Base-by-base conservation (phyloP, 164 flowering plant genomes). In the Macadamia tetraphylla region DNA sequence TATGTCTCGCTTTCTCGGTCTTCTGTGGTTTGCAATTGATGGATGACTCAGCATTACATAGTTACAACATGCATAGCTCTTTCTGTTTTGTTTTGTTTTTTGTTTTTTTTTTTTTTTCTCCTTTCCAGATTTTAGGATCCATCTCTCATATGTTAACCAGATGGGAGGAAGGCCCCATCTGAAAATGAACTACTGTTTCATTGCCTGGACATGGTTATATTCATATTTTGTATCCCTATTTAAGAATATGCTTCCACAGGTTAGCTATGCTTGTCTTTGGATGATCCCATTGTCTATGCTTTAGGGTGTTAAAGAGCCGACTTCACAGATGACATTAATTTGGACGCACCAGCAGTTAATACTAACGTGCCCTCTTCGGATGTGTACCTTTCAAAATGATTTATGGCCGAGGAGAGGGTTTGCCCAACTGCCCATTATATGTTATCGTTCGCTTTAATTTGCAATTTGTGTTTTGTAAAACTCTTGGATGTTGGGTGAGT, bases 21-120 rank as follows among this genome's bases (percentile, higher is more conserved):
- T 63, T 68, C 35, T 61, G 67, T 74, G 68, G 75, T 77, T 17
- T 81, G 81, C 80, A 77, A 60, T 75, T 35, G 62, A 3, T 59
- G 52, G 67, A 51, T 44, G 6, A 9, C 40, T 35, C 5, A 35
- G 40, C 60, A 44, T 40, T 35, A 52, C 48, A 17, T 71, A 71
- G 73, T 65, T 23, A 23, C 23, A 67, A 63, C 73, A 14, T 64
- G 66, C 67, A 62, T 56, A 49, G 49, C 6, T 55, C 67, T 60
- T 65, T 44, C 40, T 35, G 40, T 35, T 35, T 35, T 23, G 23
- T 23, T 23, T 23, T 23, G 23, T 23, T 23, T 23, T 23, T 0
- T 23, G 0, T 23, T 23, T 0, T 23, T 23, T 23, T 23, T 23
- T 23, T 23, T 23, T 23, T 23, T 23, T 23, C 23, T 23, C 23